These are phyloP conservation scores for Spergularia bocconei DNA, from an alignment of 148 eudicot species.

Conservation along the genomic window DNA sequence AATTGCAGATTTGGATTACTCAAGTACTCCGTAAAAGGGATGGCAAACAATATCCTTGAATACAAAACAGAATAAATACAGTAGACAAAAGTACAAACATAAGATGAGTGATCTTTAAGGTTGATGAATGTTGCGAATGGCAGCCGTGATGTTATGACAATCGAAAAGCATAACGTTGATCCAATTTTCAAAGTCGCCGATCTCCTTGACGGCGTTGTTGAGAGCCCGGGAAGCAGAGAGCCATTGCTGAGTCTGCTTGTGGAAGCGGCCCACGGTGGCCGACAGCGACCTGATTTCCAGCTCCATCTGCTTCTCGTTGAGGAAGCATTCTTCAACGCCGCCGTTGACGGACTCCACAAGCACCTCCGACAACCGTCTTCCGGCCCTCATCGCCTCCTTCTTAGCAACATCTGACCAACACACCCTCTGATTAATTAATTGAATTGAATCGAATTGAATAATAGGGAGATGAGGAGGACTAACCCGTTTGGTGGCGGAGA, in stretches of 20 bases:
- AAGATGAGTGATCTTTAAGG: conserved; percentile 19
- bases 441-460: not conserved
- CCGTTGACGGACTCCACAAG: conserved; percentile 71
- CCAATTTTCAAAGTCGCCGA: conserved; percentile 94
- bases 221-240: conserved; percentile 67
- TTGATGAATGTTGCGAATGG: conserved; percentile 71
- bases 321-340: conserved; percentile 71
- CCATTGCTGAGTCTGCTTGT: conserved; percentile 90
- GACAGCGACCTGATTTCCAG: conserved; percentile 61
- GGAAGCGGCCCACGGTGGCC: conserved; percentile 48
- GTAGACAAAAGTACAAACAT: not conserved
- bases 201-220: conserved; percentile 79
- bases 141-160: conserved; percentile 67
- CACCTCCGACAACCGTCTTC: conserved; percentile 60
- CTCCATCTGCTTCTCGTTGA: conserved; percentile 80
- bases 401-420: conserved; percentile 55
- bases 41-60: not conserved
- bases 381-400: conserved; percentile 59
- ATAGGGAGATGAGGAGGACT: not conserved
- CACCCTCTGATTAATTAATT: too few relatives aligned
- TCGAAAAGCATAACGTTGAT: conserved; percentile 86
- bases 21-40: too few relatives aligned
- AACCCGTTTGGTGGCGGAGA: conserved; percentile 29
- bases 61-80: not conserved
- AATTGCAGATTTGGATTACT: too few relatives aligned